Base-by-base conservation (phyloP, 306 rosid species). In the Quercus gilva region DNA sequence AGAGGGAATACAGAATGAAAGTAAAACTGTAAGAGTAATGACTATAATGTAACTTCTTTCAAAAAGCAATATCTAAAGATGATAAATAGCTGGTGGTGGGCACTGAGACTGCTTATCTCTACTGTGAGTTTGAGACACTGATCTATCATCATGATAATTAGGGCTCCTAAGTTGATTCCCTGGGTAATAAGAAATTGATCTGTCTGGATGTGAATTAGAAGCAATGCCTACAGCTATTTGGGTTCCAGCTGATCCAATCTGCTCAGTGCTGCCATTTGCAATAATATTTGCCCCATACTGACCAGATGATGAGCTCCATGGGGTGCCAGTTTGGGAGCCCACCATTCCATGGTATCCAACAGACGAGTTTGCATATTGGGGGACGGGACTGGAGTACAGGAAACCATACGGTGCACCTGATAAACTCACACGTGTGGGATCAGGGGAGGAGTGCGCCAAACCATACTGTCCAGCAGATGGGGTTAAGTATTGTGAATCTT, bases 241-340 rank as follows among this genome's bases (percentile, higher is more conserved):
- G 21, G 72, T 52, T 52, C 65, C 71, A 2, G 78, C 74, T 58
- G 73, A 76, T 72, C 79, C 87, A 25, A 63, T 45, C 79, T 25
- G 87, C 14, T 69, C 74, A 17, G 31, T 41, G 77, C 80, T 78
- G 45, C 74, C 83, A 82, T 71, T 79, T 57, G 68, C 57, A 53
- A 65, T 33, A 33, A 73, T 33, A 53, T 49, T 52, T 25, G 41
- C 11, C 57, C 82, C 82, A 41, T 76, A 79, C 15, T 55, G 75
- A 59, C 59, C 49, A 17, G 41, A 73, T 25, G 71, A 28, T 4
- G 82, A 73, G 29, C 67, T 76, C 53, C 64, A 37, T 1, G 76
- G 26, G 3, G 56, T 17, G 33, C 37, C 28, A 45, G 15, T 20
- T 28, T 67, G 23, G 29, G 53, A 58, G 73, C 64, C 56, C 1